These are phyloP conservation scores for Zygosaccharomyces sapae DNA, from an alignment of 1,139 yeast species.

Conservation along the genomic window DNA sequence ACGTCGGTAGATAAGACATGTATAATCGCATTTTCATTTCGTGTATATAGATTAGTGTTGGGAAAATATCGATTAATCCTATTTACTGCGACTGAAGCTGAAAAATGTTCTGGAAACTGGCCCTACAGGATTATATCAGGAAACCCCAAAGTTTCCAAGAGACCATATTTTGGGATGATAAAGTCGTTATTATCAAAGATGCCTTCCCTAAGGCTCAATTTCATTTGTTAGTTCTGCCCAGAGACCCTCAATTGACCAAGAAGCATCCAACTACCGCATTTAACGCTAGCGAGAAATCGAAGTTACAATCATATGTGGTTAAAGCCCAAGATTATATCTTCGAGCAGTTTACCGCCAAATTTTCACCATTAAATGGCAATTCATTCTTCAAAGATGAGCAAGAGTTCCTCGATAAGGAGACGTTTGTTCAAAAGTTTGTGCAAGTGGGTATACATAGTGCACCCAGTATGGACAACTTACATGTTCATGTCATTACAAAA, in stretches of 20 bases:
- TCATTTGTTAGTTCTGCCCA: slow-evolving; percentile 62
- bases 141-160: slow-evolving; percentile 37
- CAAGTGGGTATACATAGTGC: slow-evolving; percentile 63
- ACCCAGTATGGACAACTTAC: slow-evolving; percentile 67
- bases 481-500: slow-evolving; percentile 65
- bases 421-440: slow-evolving; percentile 40
- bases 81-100: no score
- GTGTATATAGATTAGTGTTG: slow-evolving; percentile 9
- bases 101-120: slow-evolving; percentile 31
- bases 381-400: slow-evolving; percentile 15
- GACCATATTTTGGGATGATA: slow-evolving; percentile 45
- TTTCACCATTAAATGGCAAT: slow-evolving; percentile 10
- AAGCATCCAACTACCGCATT: slow-evolving; percentile 56
- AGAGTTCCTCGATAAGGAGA: slow-evolving; percentile 25
- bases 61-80: not conserved
- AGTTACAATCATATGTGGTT: slow-evolving; percentile 42
- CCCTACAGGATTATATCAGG: slow-evolving; percentile 37
- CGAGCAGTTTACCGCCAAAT: slow-evolving; percentile 36
- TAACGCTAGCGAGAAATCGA: slow-evolving; percentile 36
- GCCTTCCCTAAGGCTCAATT: slow-evolving; percentile 58
- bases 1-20: slow-evolving; percentile 1
- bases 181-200: slow-evolving; percentile 57
- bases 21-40: slow-evolving; percentile 1
- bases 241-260: slow-evolving; percentile 41
- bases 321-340: slow-evolving; percentile 43